Conservation (phyloP, 2,329 filamentous ascomycete species). For the Colletotrichum paranaense region DNA sequence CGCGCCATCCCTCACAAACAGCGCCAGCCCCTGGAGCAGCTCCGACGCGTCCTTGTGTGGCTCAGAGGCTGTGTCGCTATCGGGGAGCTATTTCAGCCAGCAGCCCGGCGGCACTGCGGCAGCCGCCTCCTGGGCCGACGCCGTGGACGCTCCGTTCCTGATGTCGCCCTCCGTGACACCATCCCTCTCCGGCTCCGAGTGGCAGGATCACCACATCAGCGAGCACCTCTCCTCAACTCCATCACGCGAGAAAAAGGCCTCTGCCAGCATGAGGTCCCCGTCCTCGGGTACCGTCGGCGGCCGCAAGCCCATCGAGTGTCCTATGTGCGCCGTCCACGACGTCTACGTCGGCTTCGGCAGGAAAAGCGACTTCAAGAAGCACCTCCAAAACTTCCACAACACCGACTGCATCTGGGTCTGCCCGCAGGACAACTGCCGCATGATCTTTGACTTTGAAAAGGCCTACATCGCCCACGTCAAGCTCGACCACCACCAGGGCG, state of each 20-base stretch:
- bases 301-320: slow-evolving; percentile 48
- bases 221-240: slow-evolving; percentile 21
- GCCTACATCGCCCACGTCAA: slow-evolving; percentile 58
- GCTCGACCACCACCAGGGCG: slow-evolving; percentile 49
- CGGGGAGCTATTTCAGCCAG: slow-evolving; percentile 43
- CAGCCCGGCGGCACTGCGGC: background rate
- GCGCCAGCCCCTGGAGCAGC: slow-evolving; percentile 48
- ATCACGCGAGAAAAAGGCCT: slow-evolving; percentile 51
- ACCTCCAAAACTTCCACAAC: slow-evolving; percentile 59
- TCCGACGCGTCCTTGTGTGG: slow-evolving; percentile 53
- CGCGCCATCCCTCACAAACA: slow-evolving; percentile 48
- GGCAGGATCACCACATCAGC: slow-evolving; percentile 20
- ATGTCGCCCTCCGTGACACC: slow-evolving; percentile 48
- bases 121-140: slow-evolving; percentile 49
- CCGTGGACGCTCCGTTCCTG: slow-evolving; percentile 51
- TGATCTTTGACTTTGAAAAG: slow-evolving; percentile 58
- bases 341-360: slow-evolving; percentile 58
- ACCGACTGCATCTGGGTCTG: slow-evolving; percentile 56
- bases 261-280: background rate
- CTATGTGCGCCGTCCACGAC: slow-evolving; percentile 58
- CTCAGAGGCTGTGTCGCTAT: slow-evolving; percentile 53
- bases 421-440: slow-evolving; percentile 52
- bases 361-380: slow-evolving; percentile 61
- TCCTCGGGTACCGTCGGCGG: background rate
- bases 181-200: slow-evolving; percentile 25